Percentiles rank a stretch among this genome's conserved stretches.
These are phyloP conservation scores for Fusarium phyllophilum DNA, from an alignment of 2,329 filamentous ascomycete genomes.

Conservation along the genomic window DNA sequence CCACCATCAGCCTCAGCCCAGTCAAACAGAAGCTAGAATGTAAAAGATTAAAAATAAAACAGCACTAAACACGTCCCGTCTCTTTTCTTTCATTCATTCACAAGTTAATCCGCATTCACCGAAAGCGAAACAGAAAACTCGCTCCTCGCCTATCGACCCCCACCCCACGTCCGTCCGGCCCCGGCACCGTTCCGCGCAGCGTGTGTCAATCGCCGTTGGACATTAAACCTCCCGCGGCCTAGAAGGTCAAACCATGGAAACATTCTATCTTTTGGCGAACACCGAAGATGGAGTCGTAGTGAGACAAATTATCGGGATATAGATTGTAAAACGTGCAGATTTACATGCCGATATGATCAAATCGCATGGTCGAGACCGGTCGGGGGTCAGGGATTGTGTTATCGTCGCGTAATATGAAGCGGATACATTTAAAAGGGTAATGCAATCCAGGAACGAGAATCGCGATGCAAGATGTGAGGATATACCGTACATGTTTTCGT, in stretches of 20 bases:
- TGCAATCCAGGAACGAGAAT: background rate
- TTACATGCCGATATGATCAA: background rate
- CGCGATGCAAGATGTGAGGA: slow-evolving; percentile 4
- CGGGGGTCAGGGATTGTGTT: background rate
- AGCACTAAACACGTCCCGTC: background rate
- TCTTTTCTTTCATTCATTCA: background rate
- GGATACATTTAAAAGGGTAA: background rate
- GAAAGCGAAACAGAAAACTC: slow-evolving; percentile 13
- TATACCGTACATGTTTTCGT: background rate
- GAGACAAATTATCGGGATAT: slow-evolving; percentile 1
- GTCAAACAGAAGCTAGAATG: background rate
- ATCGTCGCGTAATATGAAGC: background rate
- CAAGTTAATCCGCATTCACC: slow-evolving; percentile 13
- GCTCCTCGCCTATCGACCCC: slow-evolving; percentile 32
- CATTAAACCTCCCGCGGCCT: background rate
- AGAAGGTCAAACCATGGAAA: slow-evolving; percentile 15
- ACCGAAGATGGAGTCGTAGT: slow-evolving; percentile 6
- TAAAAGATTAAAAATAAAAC: background rate
- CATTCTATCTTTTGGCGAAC: slow-evolving; percentile 18
- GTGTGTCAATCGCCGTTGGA: background rate
- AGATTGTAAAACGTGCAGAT: background rate
- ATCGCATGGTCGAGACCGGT: slow-evolving; percentile 3
- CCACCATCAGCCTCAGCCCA: slow-evolving; percentile 13
- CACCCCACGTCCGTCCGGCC: background rate
- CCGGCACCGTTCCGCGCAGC: slow-evolving; percentile 16